Percentiles rank a stretch among this genome's conserved stretches.
Evolutionary conservation across 1,284 basidiomycete genomes (phyloP).

Genomic region (Sanghuangporus sanghuang): DNA sequence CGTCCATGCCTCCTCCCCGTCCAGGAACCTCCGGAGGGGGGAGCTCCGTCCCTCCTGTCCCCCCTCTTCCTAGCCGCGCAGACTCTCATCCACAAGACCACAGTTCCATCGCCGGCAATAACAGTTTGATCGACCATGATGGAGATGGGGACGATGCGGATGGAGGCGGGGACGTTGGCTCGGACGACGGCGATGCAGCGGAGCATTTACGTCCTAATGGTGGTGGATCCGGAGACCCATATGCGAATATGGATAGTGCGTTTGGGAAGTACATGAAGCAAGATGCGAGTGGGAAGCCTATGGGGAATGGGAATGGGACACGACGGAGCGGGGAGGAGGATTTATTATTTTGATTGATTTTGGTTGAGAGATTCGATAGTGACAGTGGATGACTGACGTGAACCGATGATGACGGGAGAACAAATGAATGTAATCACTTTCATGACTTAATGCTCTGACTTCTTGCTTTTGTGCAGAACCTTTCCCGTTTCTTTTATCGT

Average conservation of each 20-base stretch:
- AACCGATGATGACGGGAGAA: background rate
- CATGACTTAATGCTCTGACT: background rate
- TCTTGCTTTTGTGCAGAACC: background rate
- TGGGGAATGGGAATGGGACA: slow-evolving; percentile 29
- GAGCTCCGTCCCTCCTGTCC: slow-evolving; percentile 20
- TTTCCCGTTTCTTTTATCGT: background rate
- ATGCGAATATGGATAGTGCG: slow-evolving; percentile 67
- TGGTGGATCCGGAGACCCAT: slow-evolving; percentile 48
- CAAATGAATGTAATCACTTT: background rate
- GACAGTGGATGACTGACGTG: too few species aligned
- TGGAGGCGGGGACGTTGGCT: slow-evolving; percentile 23
- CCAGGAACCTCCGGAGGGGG: background rate
- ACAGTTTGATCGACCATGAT: slow-evolving; percentile 19
- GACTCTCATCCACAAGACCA: background rate
- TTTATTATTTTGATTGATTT: slow-evolving; percentile 23
- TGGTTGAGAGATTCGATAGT: background rate
- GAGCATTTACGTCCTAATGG: slow-evolving; percentile 20
- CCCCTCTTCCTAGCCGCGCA: slow-evolving; percentile 21
- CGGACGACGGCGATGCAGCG: slow-evolving; percentile 29
- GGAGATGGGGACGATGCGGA: slow-evolving; percentile 18
- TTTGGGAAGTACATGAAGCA: slow-evolving; percentile 53
- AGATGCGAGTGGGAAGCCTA: slow-evolving; percentile 44
- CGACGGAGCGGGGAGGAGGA: slow-evolving; percentile 22
- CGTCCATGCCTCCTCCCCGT: slow-evolving; percentile 42
- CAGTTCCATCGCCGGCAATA: slow-evolving; percentile 7